These are phyloP conservation scores for Reticulascus tulasneorum DNA, from an alignment of 2,329 filamentous ascomycete genomes.

Conservation along the genomic window DNA sequence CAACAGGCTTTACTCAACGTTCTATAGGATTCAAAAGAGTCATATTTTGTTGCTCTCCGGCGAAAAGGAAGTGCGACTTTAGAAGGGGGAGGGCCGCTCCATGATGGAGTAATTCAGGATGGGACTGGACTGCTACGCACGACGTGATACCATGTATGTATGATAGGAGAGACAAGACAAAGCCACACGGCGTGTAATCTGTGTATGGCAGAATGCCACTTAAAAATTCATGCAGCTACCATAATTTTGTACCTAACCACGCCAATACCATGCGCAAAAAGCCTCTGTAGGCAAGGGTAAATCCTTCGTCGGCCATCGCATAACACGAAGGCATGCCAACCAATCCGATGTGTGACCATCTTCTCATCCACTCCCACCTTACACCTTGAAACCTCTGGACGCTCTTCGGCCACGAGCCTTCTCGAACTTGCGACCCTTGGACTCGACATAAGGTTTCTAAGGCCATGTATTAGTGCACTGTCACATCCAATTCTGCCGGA, in stretches of 20 bases:
- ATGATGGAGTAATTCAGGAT: no score
- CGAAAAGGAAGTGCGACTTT: constrained; percentile 48
- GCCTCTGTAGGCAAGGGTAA: constrained; percentile 23
- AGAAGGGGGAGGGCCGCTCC: neutral
- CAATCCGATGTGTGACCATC: constrained; percentile 1
- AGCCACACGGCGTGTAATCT: no score
- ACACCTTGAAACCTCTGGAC: constrained; percentile 99
- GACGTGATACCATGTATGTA: no score
- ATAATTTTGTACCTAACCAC: constrained; percentile 44
- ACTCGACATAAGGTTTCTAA: constrained; percentile 92
- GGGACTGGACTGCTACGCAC: no score
- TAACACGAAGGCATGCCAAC: constrained; percentile 6
- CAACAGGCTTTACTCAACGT: constrained; percentile 1
- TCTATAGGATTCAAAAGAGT: constrained; percentile 72
- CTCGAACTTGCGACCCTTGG: constrained; percentile 99
- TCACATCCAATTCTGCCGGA: no score
- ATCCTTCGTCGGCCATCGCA: constrained; percentile 4
- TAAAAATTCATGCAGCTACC: no score
- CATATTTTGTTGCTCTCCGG: constrained; percentile 76
- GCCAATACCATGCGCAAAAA: constrained; percentile 39
- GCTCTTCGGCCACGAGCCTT: constrained; percentile 96
- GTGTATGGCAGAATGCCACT: no score
- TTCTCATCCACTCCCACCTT: constrained; percentile 42
- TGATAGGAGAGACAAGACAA: no score
- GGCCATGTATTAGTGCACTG: constrained; percentile 28